phyloP scores from a whole-genome alignment of 208 protist genomes.

The Leishmania arabica region DNA sequence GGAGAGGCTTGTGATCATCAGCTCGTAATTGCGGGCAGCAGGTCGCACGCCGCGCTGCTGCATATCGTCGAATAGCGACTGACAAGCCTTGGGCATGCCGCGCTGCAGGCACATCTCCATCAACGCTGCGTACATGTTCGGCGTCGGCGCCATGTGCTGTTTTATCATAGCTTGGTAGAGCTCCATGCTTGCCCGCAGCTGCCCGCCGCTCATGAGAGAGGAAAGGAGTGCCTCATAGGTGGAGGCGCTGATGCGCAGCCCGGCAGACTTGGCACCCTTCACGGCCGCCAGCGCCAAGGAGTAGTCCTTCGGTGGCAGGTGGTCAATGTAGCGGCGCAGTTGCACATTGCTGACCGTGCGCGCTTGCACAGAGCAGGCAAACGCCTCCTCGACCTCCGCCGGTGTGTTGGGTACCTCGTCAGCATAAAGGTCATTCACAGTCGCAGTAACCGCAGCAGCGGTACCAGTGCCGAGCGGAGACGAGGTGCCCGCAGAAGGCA shows the following conservation, averaged over 20 bases:
- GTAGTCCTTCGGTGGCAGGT: slow-evolving; percentile 53
- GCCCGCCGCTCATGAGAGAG: slow-evolving; percentile 62
- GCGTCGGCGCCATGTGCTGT: slow-evolving; percentile 60
- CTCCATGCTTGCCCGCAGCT: slow-evolving; percentile 82
- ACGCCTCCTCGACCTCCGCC: slow-evolving; percentile 61
- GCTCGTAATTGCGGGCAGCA: slow-evolving; percentile 62
- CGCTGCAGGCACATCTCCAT: slow-evolving; percentile 84
- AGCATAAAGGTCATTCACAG: neutral
- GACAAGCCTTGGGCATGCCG: slow-evolving; percentile 57
- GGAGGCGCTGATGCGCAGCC: slow-evolving; percentile 54
- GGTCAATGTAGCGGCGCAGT: slow-evolving; percentile 70
- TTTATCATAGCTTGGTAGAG: slow-evolving; percentile 71
- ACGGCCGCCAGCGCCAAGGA: slow-evolving; percentile 63
- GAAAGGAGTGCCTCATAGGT: slow-evolving; percentile 74
- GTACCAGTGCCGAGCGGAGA: neutral
- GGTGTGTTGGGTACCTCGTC: slow-evolving; percentile 25
- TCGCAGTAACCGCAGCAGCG: neutral
- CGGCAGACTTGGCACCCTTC: slow-evolving; percentile 54
- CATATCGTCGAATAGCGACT: slow-evolving; percentile 78
- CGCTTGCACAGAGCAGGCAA: slow-evolving; percentile 62
- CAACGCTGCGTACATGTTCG: slow-evolving; percentile 68
- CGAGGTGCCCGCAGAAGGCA: neutral
- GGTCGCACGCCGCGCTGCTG: slow-evolving; percentile 60
- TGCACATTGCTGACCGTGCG: slow-evolving; percentile 83
- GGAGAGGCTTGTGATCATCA: slow-evolving; percentile 74